A percentile compares a stretch with the other conserved stretches of the same genome.
Conservation (phyloP, 2,329 filamentous ascomycete genomes). For the Trichoderma sp. region DNA sequence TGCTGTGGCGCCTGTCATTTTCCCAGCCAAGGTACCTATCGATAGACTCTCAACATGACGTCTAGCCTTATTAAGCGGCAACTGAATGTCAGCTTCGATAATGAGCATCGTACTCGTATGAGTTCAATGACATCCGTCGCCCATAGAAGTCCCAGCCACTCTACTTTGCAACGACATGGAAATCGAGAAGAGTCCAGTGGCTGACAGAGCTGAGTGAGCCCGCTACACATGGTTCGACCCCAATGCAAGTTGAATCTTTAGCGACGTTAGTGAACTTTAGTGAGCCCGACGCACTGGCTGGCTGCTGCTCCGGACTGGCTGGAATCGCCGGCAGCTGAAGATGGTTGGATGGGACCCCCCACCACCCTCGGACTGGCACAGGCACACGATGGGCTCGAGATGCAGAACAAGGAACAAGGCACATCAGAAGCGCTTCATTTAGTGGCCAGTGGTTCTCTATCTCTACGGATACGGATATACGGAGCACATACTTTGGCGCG, state of each 20-base stretch:
- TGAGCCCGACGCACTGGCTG: neutral
- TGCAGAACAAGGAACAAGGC: neutral
- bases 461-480: neutral
- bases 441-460: neutral
- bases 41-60: neutral
- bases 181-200: neutral
- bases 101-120: too few relatives aligned
- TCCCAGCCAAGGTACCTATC: neutral
- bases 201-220: neutral
- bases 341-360: neutral
- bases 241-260: neutral
- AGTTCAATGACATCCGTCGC: too few relatives aligned
- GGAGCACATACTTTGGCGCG: constrained; percentile 3
- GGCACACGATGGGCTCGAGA: neutral
- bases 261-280: neutral
- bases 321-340: neutral
- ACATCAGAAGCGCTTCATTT: neutral
- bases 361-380: neutral
- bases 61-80: neutral
- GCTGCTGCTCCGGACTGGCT: constrained; percentile 4
- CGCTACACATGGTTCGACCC: neutral
- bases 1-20: neutral
- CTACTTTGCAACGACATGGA: neutral
- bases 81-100: too few relatives aligned
- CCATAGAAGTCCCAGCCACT: neutral